Evolutionary conservation across 2,329 filamentous ascomycete genomes (phyloP).

Genomic region (Cordyceps tenuipes): DNA sequence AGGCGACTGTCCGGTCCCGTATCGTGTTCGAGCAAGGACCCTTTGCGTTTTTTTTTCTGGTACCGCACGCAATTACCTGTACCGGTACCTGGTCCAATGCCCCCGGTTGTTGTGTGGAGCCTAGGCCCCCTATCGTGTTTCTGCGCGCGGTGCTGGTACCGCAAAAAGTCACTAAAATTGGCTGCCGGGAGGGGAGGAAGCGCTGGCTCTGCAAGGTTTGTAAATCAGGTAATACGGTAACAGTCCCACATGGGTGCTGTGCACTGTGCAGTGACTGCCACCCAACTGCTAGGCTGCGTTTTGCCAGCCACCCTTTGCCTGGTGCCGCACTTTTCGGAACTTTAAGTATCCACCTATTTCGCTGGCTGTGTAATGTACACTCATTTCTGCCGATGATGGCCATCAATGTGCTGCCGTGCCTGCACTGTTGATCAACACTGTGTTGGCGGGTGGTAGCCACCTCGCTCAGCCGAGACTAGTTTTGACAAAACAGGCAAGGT

Average conservation of each 20-base stretch:
- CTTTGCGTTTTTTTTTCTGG: not conserved
- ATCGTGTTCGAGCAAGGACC: not conserved
- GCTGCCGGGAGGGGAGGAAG: not conserved
- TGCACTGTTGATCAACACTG: not conserved
- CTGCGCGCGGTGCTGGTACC: not conserved
- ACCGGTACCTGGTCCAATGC: conserved; percentile 6
- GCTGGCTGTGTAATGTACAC: not conserved
- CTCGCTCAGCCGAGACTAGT: conserved; percentile 1
- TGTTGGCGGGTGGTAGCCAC: not conserved
- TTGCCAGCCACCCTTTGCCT: not conserved
- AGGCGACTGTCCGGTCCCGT: too few relatives aligned
- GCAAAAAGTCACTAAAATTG: not conserved
- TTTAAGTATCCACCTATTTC: not conserved
- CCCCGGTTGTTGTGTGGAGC: not conserved
- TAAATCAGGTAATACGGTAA: not conserved
- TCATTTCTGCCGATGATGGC: not conserved
- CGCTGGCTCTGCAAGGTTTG: not conserved
- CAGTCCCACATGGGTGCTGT: not conserved
- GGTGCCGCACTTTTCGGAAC: not conserved
- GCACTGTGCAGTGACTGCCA: not conserved
- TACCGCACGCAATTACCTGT: not conserved
- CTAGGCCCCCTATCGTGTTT: not conserved
- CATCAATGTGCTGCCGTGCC: not conserved
- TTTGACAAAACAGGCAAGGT: not conserved
- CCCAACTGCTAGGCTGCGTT: not conserved